These are phyloP conservation scores for Ustilago esculenta DNA, from an alignment of 1,284 basidiomycete genomes.

Conservation along the genomic window DNA sequence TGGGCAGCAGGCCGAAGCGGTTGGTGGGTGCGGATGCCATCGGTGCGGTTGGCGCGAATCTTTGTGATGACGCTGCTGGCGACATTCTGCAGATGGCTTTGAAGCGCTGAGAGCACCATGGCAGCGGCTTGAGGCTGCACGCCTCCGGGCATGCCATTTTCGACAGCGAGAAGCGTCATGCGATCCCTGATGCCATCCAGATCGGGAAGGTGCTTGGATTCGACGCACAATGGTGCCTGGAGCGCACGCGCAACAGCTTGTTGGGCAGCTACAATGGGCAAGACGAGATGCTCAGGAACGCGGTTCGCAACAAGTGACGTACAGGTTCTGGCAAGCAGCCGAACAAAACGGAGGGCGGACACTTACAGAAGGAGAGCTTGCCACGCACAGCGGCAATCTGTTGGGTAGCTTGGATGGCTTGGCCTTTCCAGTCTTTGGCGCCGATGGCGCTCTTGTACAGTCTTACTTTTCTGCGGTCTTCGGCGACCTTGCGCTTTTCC, in stretches of 20 bases:
- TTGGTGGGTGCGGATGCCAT: slow-evolving; percentile 50
- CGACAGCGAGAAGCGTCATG: slow-evolving; percentile 68
- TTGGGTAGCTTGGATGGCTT: slow-evolving; percentile 46
- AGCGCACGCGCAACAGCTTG: slow-evolving; percentile 57
- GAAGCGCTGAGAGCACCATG: slow-evolving; percentile 64
- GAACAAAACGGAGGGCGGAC: slow-evolving; percentile 2
- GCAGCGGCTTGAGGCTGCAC: slow-evolving; percentile 66
- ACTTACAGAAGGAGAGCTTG: slow-evolving; percentile 54
- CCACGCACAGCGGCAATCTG: slow-evolving; percentile 49
- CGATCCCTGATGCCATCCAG: slow-evolving; percentile 67
- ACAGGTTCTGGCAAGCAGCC: slow-evolving; percentile 14
- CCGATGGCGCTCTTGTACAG: slow-evolving; percentile 62
- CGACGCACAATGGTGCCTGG: slow-evolving; percentile 64
- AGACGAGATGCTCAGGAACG: slow-evolving; percentile 37
- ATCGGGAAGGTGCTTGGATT: slow-evolving; percentile 67
- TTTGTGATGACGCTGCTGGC: slow-evolving; percentile 58
- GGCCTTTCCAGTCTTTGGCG: slow-evolving; percentile 57
- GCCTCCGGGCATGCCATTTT: slow-evolving; percentile 66
- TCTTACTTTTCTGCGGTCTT: slow-evolving; percentile 61
- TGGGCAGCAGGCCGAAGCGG: slow-evolving; percentile 33
- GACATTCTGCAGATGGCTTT: slow-evolving; percentile 64
- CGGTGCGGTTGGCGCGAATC: slow-evolving; percentile 56
- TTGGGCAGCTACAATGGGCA: slow-evolving; percentile 50
- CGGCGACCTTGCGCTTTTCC: slow-evolving; percentile 60
- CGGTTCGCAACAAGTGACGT: slow-evolving; percentile 14